phyloP scores from a whole-genome alignment of 345 rosid genomes.

The Salix suchowensis region DNA sequence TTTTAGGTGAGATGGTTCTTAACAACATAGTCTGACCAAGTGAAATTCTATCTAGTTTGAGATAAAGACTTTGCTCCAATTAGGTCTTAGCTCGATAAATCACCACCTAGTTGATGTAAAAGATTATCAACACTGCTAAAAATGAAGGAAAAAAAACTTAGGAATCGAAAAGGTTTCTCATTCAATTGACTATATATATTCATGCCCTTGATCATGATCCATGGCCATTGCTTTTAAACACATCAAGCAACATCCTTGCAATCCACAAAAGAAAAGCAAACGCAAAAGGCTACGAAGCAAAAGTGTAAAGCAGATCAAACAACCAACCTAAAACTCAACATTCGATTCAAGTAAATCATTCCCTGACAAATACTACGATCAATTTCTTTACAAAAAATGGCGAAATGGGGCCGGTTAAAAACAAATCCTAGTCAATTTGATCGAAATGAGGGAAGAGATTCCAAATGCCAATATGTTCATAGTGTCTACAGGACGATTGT shows the following conservation, averaged over 20 bases:
- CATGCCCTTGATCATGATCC: background rate
- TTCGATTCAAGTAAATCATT: background rate
- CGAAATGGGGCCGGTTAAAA: slow-evolving; percentile 16
- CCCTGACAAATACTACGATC: background rate
- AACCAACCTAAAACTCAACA: slow-evolving; percentile 20
- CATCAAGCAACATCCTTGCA: background rate
- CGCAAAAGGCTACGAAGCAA: slow-evolving; percentile 2
- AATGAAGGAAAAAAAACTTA: background rate
- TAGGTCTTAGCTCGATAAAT: no score
- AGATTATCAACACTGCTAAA: background rate
- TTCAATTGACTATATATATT: background rate
- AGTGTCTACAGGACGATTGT: slow-evolving; percentile 52
- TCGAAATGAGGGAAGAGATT: slow-evolving; percentile 4
- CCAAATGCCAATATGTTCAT: background rate
- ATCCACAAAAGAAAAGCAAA: slow-evolving; percentile 15
- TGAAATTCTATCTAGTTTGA: no score
- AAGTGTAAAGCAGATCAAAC: slow-evolving; percentile 25
- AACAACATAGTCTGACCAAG: no score
- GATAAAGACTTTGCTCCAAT: no score
- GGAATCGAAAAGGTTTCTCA: background rate
- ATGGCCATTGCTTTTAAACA: background rate
- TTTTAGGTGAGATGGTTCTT: no score
- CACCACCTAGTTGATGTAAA: no score
- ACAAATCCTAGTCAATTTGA: slow-evolving; percentile 15
- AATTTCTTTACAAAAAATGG: background rate